Conservation (phyloP, 768 basidiomycete genomes). For the Suillus subalutaceus region DNA sequence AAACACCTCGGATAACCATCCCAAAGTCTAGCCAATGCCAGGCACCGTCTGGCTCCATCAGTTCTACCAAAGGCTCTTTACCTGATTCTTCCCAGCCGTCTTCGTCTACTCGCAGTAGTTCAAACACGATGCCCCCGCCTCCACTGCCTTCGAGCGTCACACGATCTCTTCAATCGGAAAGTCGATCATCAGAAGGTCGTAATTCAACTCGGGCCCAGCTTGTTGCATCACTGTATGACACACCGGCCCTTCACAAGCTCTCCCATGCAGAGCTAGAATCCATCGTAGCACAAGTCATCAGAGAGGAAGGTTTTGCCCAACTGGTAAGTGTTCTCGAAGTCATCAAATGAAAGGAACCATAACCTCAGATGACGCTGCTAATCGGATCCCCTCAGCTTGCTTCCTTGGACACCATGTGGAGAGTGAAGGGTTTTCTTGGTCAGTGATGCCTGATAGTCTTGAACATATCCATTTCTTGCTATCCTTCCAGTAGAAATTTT, state of each 20-base stretch:
- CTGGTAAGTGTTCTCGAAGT: conserved; percentile 53
- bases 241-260: conserved; percentile 55
- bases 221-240: conserved; percentile 45
- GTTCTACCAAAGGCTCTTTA: conserved; percentile 21
- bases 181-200: conserved; percentile 6
- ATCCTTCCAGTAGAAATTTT: neutral
- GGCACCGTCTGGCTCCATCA: conserved; percentile 10
- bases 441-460: conserved; percentile 14
- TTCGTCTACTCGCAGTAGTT: conserved; percentile 27
- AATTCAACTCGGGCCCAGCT: conserved; percentile 25
- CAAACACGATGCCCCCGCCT: conserved; percentile 33
- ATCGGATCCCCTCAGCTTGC: conserved; percentile 46
- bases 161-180: neutral
- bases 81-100: conserved; percentile 37
- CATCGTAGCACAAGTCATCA: conserved; percentile 61
- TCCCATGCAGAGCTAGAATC: conserved; percentile 54
- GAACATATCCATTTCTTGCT: neutral
- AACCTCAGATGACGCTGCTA: conserved; percentile 8
- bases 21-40: conserved; percentile 1
- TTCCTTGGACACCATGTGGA: conserved; percentile 56
- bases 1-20: conserved; percentile 17
- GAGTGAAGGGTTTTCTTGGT: conserved; percentile 42
- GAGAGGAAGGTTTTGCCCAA: conserved; percentile 75
- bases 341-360: neutral
- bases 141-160: conserved; percentile 26